Conservation (phyloP, 1,284 basidiomycete genomes). For the Rhodotorula sp. region DNA sequence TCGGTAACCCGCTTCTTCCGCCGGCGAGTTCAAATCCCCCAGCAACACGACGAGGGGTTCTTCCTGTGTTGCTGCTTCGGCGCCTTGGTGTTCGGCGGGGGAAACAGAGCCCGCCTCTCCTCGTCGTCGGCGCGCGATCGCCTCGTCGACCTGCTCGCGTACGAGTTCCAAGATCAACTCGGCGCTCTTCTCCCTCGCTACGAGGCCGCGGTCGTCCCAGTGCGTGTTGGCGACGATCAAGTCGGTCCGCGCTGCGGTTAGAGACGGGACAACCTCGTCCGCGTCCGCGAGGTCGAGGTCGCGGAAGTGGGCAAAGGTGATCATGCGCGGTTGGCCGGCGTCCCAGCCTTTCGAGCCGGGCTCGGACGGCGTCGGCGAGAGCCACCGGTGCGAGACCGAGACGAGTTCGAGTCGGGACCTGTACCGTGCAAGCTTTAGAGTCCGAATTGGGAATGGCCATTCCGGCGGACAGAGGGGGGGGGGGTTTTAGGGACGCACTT, state of each 20-base stretch:
- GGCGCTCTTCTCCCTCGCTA: conserved; percentile 36
- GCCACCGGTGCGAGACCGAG: conserved; percentile 36
- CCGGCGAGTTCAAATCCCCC: conserved; percentile 43
- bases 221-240: conserved; percentile 41
- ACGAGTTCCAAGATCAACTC: conserved; percentile 29
- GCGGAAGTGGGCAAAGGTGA: conserved; percentile 28
- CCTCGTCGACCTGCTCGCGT: background rate
- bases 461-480: background rate
- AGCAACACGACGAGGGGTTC: conserved; percentile 35
- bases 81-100: background rate
- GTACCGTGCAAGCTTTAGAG: background rate
- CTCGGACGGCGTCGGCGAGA: conserved; percentile 36
- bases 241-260: background rate
- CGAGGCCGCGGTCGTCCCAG: conserved; percentile 41
- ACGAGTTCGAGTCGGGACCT: conserved; percentile 34
- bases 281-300: background rate
- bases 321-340: conserved; percentile 39
- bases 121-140: no score
- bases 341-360: conserved; percentile 42
- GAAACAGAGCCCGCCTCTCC: background rate
- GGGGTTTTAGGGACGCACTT: conserved; percentile 3
- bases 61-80: background rate
- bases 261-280: background rate
- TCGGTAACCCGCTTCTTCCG: conserved; percentile 40
- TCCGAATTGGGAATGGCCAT: no score